Base-by-base conservation (phyloP, 352 stramenopile genomes). In the Phytophthora hybrid region DNA sequence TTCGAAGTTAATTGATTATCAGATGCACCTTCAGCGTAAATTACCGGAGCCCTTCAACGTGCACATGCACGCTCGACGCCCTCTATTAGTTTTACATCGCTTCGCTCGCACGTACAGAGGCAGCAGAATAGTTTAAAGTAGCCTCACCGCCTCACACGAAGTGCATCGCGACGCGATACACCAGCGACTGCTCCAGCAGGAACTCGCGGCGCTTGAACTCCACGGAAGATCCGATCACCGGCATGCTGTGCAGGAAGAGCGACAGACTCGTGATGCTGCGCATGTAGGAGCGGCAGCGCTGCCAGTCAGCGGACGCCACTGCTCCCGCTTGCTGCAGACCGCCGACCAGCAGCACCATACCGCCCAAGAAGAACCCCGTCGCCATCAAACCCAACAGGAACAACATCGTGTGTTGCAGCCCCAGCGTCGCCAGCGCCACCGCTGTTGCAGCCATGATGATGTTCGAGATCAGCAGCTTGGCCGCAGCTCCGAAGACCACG, bases 211-310 rank as follows among this genome's bases (percentile, higher is more conserved):
- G 88, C 74, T 94, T 96, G 73, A 96, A 83, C 61, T 79, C 60
- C n/a, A 95, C 75, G 3, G 82, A 90, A 0, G 87, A 65, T 1
- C 89, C 89, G 31, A 90, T 63, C 11, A 94, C 76, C 2, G 89
- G 89, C 31, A 96, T 73, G 16, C 77, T 86, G 60, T 88, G 83
- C 47, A 96, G 73, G 63, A 96, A 95, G 18, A 96, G 85, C 59
- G 89, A 96, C 16, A 96, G 76, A 53, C 88, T 94, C 26, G 88
- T 92, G 64, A 94, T 91, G 74, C 81, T 93, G 68, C 88, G 88
- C 59, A 95, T 71, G 44, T 89, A 96, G 13, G 84, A 85, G 21
- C 79, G 73, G 61, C 87, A 96, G 37, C 90, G 88, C 26, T 89
- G 74, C 89, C 89, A 96, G 66, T 96, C 88, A 44, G 82, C 76